phyloP scores from a whole-genome alignment of 768 basidiomycete species.

The Suillus subalutaceus region DNA sequence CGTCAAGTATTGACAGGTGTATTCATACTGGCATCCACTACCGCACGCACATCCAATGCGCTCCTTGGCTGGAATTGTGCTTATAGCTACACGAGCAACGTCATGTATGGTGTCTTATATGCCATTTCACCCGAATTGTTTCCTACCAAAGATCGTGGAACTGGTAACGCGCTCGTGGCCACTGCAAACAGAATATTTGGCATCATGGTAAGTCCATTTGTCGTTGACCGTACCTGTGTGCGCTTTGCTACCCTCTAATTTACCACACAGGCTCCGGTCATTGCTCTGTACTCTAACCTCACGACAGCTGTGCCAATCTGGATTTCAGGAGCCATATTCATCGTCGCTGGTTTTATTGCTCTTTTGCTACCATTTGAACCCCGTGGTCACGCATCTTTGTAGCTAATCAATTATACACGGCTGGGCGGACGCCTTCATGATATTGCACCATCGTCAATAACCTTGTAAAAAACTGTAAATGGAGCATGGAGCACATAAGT shows the following conservation, averaged over 20 bases:
- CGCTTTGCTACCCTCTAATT: neutral
- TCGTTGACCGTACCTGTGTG: conserved; percentile 10
- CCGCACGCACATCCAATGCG: conserved; percentile 52
- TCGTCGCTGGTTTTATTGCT: conserved; percentile 50
- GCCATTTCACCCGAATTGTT: conserved; percentile 52
- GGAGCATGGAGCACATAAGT: neutral
- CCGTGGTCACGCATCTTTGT: conserved; percentile 56
- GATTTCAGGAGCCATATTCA: conserved; percentile 54
- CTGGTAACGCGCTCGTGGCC: conserved; percentile 57
- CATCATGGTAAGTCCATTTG: conserved; percentile 48
- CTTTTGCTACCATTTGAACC: conserved; percentile 60
- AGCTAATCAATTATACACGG: conserved; percentile 4
- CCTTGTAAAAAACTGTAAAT: neutral
- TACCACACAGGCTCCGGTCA: conserved; percentile 45
- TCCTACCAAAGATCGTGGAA: conserved; percentile 56
- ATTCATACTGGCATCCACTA: conserved; percentile 61
- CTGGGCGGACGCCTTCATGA: neutral
- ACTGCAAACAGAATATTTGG: conserved; percentile 60
- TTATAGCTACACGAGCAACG: conserved; percentile 57
- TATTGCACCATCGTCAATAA: neutral
- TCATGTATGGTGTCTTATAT: conserved; percentile 57
- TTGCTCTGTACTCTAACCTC: conserved; percentile 52
- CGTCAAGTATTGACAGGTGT: conserved; percentile 50
- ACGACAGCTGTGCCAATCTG: conserved; percentile 56
- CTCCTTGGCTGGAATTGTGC: conserved; percentile 63